A percentile compares a stretch with the other conserved stretches of the same genome.
Conservation (phyloP, 2,329 filamentous ascomycete species). For the Trichoderma hamatum region DNA sequence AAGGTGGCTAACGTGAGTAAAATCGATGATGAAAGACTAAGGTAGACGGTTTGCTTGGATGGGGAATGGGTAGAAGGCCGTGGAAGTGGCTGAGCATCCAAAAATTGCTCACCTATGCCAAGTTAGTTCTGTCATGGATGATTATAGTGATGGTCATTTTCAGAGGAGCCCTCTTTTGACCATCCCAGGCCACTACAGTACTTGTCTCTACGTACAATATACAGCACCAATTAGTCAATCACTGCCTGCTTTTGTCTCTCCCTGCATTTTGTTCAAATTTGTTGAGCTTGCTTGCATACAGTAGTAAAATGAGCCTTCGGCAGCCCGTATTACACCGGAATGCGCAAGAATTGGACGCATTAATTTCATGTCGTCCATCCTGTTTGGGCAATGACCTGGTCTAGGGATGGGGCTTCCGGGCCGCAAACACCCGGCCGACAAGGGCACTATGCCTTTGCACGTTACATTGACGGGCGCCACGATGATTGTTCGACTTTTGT, state of each 20-base stretch:
- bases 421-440: conserved; percentile 25
- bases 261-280: not conserved
- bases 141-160: not conserved
- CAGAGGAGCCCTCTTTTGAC: not conserved
- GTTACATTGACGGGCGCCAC: conserved; percentile 4
- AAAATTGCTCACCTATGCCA: conserved; percentile 3
- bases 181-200: not conserved
- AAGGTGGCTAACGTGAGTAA: not conserved
- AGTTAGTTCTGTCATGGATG: not conserved
- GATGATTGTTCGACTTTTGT: not conserved
- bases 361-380: not conserved
- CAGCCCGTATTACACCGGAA: not conserved
- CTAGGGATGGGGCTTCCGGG: not conserved
- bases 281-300: not conserved
- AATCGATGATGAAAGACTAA: not conserved
- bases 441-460: not conserved
- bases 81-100: not conserved
- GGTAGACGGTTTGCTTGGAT: not conserved
- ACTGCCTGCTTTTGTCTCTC: not conserved
- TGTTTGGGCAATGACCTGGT: not conserved
- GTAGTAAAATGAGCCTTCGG: not conserved
- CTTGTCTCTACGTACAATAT: not conserved
- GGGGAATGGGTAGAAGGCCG: not conserved
- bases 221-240: not conserved
- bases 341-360: not conserved